Evolutionary conservation across 768 basidiomycete genomes (phyloP).

Genomic region (Rhodotorula paludigena): DNA sequence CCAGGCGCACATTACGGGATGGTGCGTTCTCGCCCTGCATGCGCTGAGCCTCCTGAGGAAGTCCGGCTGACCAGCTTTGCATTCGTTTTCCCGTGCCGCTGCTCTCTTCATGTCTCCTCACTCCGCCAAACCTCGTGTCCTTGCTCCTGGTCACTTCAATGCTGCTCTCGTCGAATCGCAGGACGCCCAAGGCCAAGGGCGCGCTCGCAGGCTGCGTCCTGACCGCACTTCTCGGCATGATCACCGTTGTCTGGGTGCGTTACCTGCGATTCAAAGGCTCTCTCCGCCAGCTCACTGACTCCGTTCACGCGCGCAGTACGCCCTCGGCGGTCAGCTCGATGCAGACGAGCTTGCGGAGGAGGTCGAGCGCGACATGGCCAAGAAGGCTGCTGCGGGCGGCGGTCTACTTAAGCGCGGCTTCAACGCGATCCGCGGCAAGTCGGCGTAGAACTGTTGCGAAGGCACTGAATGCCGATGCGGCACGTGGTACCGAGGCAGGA

Average conservation of each 20-base stretch:
- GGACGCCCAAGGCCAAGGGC: constrained; percentile 41
- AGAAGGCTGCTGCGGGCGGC: constrained; percentile 50
- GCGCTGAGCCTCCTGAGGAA: not conserved
- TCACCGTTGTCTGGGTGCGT: constrained; percentile 63
- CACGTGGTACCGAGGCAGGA: too few species aligned
- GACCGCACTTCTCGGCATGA: constrained; percentile 76
- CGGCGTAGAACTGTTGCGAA: not conserved
- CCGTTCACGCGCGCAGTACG: constrained; percentile 52
- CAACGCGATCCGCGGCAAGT: constrained; percentile 12
- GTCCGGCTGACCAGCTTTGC: not conserved
- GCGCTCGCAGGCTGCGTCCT: constrained; percentile 63
- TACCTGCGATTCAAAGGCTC: not conserved
- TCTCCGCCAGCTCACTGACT: not conserved
- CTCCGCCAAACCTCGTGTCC: too few species aligned
- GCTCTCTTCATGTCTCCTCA: too few species aligned
- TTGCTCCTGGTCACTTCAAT: too few species aligned
- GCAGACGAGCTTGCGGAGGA: constrained; percentile 84
- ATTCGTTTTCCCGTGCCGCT: not conserved
- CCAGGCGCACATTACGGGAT: constrained; percentile 18
- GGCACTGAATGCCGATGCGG: too few species aligned
- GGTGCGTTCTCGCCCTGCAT: not conserved
- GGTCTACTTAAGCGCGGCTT: constrained; percentile 18
- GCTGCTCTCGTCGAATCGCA: too few species aligned
- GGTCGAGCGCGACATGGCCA: constrained; percentile 57
- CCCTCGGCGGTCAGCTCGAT: constrained; percentile 62